These are phyloP conservation scores for Hygrophorus russula DNA, from an alignment of 768 basidiomycete genomes.

Conservation along the genomic window DNA sequence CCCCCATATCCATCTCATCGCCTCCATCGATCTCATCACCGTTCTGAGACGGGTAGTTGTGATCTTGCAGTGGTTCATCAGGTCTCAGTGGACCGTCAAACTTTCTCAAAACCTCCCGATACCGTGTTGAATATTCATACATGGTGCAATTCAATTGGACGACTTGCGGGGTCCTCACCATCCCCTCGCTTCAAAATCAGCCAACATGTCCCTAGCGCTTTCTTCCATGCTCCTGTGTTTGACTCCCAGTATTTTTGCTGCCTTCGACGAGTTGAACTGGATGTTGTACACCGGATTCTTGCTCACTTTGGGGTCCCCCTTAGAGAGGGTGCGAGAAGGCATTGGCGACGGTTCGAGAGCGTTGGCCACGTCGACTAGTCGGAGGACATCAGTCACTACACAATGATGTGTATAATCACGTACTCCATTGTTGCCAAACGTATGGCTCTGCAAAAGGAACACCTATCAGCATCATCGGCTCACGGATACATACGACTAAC, in stretches of 20 bases:
- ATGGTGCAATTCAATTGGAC: too few relatives aligned
- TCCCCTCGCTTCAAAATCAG: constrained; percentile 30
- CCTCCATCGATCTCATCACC: too few relatives aligned
- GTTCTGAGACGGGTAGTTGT: too few relatives aligned
- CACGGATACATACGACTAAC: background rate
- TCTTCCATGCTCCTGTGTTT: constrained; percentile 29
- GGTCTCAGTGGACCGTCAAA: too few relatives aligned
- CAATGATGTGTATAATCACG: constrained; percentile 7
- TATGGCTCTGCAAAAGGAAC: constrained; percentile 6
- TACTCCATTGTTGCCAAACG: constrained; percentile 20
- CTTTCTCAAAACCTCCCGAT: too few relatives aligned
- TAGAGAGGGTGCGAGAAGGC: constrained; percentile 15
- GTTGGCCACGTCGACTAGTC: constrained; percentile 26
- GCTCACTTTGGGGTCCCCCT: constrained; percentile 23
- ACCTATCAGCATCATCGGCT: background rate
- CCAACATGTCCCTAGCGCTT: constrained; percentile 27
- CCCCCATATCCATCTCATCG: too few relatives aligned
- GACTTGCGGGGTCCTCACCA: too few relatives aligned
- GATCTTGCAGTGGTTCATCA: too few relatives aligned
- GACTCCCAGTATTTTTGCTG: constrained; percentile 26
- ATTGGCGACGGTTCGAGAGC: constrained; percentile 19
- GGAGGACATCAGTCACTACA: background rate
- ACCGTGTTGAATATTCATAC: too few relatives aligned
- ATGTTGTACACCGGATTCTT: constrained; percentile 15
- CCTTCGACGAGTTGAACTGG: constrained; percentile 25